phyloP scores from a whole-genome alignment of 148 eudicot species.

The Euryodendron excelsum region DNA sequence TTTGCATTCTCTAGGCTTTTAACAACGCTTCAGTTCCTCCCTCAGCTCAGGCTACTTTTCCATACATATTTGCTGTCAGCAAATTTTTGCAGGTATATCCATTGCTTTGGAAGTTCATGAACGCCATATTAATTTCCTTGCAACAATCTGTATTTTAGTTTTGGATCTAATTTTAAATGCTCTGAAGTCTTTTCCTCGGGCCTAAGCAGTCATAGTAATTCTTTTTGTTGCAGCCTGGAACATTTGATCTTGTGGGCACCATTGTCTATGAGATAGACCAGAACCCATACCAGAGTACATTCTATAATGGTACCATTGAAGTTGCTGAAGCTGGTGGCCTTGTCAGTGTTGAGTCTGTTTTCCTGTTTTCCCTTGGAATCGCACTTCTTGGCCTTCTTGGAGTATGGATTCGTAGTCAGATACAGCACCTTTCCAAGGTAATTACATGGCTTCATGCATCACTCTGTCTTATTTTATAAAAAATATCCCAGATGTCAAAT shows the following conservation, averaged over 20 bases:
- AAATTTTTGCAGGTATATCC: constrained; percentile 78
- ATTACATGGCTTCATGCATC: neutral
- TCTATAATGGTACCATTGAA: constrained; percentile 90
- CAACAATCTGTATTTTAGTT: neutral
- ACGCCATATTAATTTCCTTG: neutral
- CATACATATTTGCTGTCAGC: constrained; percentile 83
- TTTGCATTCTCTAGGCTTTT: constrained; percentile 44
- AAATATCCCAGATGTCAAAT: neutral
- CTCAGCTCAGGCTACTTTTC: constrained; percentile 86
- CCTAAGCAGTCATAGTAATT: neutral
- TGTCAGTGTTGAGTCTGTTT: constrained; percentile 80
- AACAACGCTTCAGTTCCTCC: constrained; percentile 85
- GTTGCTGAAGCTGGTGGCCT: constrained; percentile 77
- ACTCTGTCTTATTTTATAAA: neutral
- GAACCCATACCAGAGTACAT: constrained; percentile 75
- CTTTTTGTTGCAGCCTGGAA: constrained; percentile 62
- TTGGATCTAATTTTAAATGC: neutral
- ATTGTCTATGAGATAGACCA: constrained; percentile 84
- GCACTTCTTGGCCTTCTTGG: constrained; percentile 69
- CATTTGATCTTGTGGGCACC: constrained; percentile 83
- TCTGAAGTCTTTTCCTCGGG: neutral
- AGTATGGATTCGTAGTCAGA: constrained; percentile 66
- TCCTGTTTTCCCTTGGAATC: constrained; percentile 67
- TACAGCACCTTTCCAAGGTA: constrained; percentile 77
- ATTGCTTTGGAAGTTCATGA: neutral